phyloP scores from a whole-genome alignment of 1,284 basidiomycete species.

The Ustilago nuda region DNA sequence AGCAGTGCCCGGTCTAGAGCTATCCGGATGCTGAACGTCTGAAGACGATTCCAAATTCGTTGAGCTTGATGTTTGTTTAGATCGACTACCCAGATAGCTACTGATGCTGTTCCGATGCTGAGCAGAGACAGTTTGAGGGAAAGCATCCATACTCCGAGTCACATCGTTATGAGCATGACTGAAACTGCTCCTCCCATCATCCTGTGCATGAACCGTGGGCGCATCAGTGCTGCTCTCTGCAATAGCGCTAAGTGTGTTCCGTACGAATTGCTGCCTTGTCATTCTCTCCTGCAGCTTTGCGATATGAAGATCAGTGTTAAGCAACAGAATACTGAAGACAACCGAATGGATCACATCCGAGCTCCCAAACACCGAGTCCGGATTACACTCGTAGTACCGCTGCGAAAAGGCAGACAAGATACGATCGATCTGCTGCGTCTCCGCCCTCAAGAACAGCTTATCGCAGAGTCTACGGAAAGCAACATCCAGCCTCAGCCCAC shows the following conservation, averaged over 20 bases:
- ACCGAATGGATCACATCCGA: conserved; percentile 90
- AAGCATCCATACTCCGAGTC: conserved; percentile 19
- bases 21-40: conserved; percentile 16
- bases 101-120: conserved; percentile 25
- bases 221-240: conserved; percentile 36
- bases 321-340: conserved; percentile 88
- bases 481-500: conserved; percentile 81
- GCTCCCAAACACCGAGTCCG: conserved; percentile 80
- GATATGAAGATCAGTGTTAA: conserved; percentile 97
- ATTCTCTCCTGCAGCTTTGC: conserved; percentile 89
- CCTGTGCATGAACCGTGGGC: neutral
- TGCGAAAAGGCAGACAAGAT: conserved; percentile 91
- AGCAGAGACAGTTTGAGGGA: neutral
- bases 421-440: conserved; percentile 97
- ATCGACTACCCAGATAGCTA: conserved; percentile 25
- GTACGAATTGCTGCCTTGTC: conserved; percentile 92
- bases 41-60: conserved; percentile 25
- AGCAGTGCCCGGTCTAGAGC: conserved; percentile 15
- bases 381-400: conserved; percentile 91
- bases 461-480: conserved; percentile 91
- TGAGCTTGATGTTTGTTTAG: conserved; percentile 25
- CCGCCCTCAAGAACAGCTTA: conserved; percentile 91
- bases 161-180: conserved; percentile 17
- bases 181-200: conserved; percentile 53
- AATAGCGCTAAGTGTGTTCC: conserved; percentile 88